phyloP scores from a whole-genome alignment of 1,139 yeast genomes.

The Hyphopichia buzzinii region DNA sequence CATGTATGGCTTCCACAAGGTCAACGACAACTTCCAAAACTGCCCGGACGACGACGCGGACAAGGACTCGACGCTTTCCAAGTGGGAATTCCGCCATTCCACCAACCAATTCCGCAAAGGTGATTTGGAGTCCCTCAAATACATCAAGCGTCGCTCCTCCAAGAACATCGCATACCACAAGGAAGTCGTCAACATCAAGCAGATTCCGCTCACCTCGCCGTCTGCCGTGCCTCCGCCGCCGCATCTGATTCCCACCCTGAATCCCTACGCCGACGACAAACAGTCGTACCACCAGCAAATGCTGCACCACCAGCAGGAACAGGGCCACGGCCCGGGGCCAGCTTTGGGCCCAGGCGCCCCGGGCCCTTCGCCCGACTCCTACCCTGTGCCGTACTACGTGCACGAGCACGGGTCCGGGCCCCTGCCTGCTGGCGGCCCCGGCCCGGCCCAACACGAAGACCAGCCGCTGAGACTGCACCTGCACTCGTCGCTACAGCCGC shows the following conservation, averaged over 20 bases:
- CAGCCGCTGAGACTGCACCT: not conserved
- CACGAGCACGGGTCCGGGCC: too few species aligned
- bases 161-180: conserved; percentile 47
- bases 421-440: conserved; percentile 10
- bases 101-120: conserved; percentile 65
- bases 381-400: too few species aligned
- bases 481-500: not conserved
- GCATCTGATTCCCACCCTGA: conserved; percentile 9
- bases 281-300: conserved; percentile 12
- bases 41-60: conserved; percentile 11
- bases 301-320: conserved; percentile 8
- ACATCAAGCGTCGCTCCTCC: conserved; percentile 63
- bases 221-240: conserved; percentile 4
- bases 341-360: too few species aligned
- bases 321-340: not conserved
- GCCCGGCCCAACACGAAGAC: conserved; percentile 7
- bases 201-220: conserved; percentile 23
- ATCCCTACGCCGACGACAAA: conserved; percentile 1
- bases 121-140: conserved; percentile 54
- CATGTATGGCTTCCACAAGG: conserved; percentile 82
- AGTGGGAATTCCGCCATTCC: conserved; percentile 74
- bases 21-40: conserved; percentile 39
- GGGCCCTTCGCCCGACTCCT: too few species aligned
- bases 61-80: conserved; percentile 11
- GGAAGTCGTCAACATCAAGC: conserved; percentile 39